Evolutionary conservation across 805 yeast genomes (phyloP), one percentile per base, ranked within the genome.

Genomic region (Metschnikowia baotianmanensis): DNA sequence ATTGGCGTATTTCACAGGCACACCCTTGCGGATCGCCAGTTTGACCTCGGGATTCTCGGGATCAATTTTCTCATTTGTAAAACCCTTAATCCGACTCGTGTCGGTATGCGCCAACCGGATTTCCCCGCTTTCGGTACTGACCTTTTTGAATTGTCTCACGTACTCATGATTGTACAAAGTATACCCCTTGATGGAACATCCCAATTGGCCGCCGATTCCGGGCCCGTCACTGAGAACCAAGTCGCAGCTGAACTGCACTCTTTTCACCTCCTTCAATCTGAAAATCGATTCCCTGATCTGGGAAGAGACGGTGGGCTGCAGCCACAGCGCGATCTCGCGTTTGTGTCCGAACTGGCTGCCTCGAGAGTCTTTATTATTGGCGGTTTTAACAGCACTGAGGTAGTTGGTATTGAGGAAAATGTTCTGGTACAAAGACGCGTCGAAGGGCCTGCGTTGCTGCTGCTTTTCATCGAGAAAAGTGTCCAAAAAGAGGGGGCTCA

Each of bases 161-260:
- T 67, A 72, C 43, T 81, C 82, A 38, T 77, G 78, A 6, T 71
- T 67, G 45, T 74, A 76, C n/a, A 85, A 69, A 0, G 83, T 63
- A 53, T 79, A 85, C 0, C 96, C 97, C 49, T 76, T 77, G 1
- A 90, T 71, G 0, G 88, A 83, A 34, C 91, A 74, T 0, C 71
- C 67, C 15, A 90, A 41, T 2, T 45, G 44, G 5, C 71, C 71
- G 12, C 62, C 65, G 4, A 55, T 36, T 2, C 53, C 57, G 0
- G 66, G 62, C 4, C 66, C 67, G 26, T 76, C 77, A 33, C 79
- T 72, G 5, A 87, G 61, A 1, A 77, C 71, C 33, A 89, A 59
- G 8, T 80, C 76, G 45, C 85, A 77, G 12, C 76, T 71, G 55
- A 84, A 86, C 36, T 74, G 76, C 0, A 81, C 71, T 34, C 95